Evolutionary conservation across 148 eudicot species (phyloP).

Genomic region (Suaeda aralocaspica): DNA sequence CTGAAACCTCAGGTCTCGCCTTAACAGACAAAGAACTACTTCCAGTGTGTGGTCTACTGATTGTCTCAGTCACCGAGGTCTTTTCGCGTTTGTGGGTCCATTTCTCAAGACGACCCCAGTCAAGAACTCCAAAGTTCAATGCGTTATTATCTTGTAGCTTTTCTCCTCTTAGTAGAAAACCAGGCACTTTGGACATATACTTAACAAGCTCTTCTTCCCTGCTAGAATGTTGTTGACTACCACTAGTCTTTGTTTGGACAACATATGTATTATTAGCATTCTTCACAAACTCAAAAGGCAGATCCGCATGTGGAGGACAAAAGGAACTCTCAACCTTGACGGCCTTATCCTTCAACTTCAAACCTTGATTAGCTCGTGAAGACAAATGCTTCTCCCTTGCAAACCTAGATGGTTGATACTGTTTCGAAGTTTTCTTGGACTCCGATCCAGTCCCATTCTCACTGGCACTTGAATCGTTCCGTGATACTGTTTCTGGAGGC

Average conservation of each 20-base stretch:
- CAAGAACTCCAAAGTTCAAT: slow-evolving; percentile 78
- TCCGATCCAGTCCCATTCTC: slow-evolving; percentile 32
- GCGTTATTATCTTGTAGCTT: slow-evolving; percentile 53
- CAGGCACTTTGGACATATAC: slow-evolving; percentile 83
- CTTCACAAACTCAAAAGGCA: slow-evolving; percentile 30
- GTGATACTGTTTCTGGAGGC: slow-evolving; percentile 26
- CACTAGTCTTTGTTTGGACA: slow-evolving; percentile 27
- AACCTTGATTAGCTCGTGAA: slow-evolving; percentile 28
- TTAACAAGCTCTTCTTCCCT: slow-evolving; percentile 63
- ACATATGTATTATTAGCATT: slow-evolving; percentile 20
- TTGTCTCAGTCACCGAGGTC: slow-evolving; percentile 11
- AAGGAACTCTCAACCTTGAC: slow-evolving; percentile 28
- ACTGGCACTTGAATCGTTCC: slow-evolving; percentile 21
- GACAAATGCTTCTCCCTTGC: slow-evolving; percentile 37
- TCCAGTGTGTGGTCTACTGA: slow-evolving; percentile 12
- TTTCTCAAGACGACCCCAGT: slow-evolving; percentile 67
- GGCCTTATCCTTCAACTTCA: slow-evolving; percentile 37
- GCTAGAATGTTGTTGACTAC: slow-evolving; percentile 24
- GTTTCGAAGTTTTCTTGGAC: slow-evolving; percentile 33
- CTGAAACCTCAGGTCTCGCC: slow-evolving; percentile 11
- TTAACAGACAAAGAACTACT: background rate
- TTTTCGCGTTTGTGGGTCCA: slow-evolving; percentile 55
- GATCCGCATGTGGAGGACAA: slow-evolving; percentile 35
- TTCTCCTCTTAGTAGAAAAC: slow-evolving; percentile 65
- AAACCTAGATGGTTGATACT: slow-evolving; percentile 33